Evolutionary conservation across 192 early-diverging fungal species (phyloP).

Genomic region (Physocladia obscura): DNA sequence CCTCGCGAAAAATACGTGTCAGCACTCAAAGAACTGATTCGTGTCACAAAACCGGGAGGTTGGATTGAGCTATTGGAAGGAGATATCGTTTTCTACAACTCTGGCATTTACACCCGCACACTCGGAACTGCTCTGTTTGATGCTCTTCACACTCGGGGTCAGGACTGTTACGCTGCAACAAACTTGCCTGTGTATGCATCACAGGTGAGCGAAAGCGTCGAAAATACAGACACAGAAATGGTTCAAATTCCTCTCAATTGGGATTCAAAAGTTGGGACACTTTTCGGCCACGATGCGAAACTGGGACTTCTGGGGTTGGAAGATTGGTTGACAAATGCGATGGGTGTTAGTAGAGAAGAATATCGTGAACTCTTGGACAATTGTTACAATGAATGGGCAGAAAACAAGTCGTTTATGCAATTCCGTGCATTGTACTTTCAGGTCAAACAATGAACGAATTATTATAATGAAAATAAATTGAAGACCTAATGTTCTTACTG

Average conservation of each 20-base stretch:
- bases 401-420: not conserved
- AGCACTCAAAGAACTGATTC: slow-evolving; percentile 45
- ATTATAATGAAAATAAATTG: too few species aligned
- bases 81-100: not conserved
- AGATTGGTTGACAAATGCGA: not conserved
- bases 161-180: not conserved
- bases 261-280: not conserved
- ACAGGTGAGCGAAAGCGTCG: not conserved
- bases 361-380: not conserved
- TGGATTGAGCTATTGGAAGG: slow-evolving; percentile 48
- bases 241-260: not conserved
- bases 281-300: not conserved
- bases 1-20: slow-evolving; percentile 38
- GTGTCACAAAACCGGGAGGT: slow-evolving; percentile 58
- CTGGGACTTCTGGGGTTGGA: not conserved
- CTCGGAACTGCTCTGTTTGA: not conserved
- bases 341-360: not conserved
- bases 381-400: not conserved
- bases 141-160: not conserved
- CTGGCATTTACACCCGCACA: not conserved
- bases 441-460: not conserved
- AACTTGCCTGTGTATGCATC: not conserved
- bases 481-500: too few species aligned
- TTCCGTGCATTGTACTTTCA: not conserved
- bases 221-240: not conserved